Evolutionary conservation across 2,329 filamentous ascomycete species (phyloP), one percentile per base, ranked within the genome.

Genomic region (Pseudocercospora eumusae): DNA sequence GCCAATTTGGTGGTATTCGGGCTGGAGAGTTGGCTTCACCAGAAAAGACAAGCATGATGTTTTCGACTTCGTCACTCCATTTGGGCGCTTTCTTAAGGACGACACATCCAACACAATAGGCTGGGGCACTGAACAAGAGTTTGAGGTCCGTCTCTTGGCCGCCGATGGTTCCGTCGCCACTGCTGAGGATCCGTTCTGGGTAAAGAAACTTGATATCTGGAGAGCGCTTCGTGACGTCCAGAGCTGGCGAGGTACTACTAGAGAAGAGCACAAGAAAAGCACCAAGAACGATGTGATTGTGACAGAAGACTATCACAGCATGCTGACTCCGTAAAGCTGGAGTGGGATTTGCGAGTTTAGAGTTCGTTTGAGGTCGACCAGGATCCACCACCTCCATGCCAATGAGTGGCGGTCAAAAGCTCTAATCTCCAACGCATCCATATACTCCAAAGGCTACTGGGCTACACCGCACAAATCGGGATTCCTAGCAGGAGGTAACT

Each of bases 31-130:
- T 11, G 63, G 63, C 5, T 64, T 67, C 54, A 62, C 20, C 21
- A 54, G 58, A 9, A 59, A 57, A 28, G 65, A 67, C 21, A 65
- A 63, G 25, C 63, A 67, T 13, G 65, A 64, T 20, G 63, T 67
- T 4, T 31, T 61, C n/a, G 60, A 63, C 23, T 64, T 67, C 33
- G 55, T 56, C 11, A 18, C 49, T 4, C 61, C 65, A 2, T 65
- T 67, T 44, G 61, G 58, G 2, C 60, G 61, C 5, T 67, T 61
- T 50, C n/a, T 67, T 36, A 58, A 58, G 13, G 65, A 61, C 33
- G 63, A 65, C 28, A 55, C 52, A 20, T 53, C 49, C 27, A 59
- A 44, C 4, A 31, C 21, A 8, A 57, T 54, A 44, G 57, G 60
- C 13, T 67, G 63, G 65, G 57, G 63, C 5, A 67, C 65, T 15